phyloP scores from a whole-genome alignment of 495 filamentous ascomycete genomes.

The Tuber magnatum region DNA sequence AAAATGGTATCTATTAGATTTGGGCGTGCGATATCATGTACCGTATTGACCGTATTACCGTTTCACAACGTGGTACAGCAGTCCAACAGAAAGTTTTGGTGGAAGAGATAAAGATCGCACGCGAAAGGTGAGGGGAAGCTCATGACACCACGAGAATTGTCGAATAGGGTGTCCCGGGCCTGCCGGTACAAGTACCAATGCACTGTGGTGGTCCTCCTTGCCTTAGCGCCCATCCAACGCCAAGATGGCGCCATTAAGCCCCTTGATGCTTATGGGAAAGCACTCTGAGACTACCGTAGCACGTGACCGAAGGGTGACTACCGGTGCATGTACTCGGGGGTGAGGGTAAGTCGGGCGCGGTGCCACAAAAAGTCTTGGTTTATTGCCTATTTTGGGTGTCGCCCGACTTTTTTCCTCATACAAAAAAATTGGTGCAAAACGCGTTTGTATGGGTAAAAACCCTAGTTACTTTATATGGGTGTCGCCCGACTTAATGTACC shows the following conservation, averaged over 20 bases:
- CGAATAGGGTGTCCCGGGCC: no score
- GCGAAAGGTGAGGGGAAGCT: background rate
- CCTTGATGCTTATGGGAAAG: background rate
- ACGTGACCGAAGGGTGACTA: background rate
- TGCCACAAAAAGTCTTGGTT: no score
- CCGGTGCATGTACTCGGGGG: no score
- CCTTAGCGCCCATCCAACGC: background rate
- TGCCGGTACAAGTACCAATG: no score
- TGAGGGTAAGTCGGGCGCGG: no score
- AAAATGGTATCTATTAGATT: background rate
- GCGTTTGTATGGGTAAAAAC: no score
- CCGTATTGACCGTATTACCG: background rate
- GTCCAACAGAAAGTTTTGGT: background rate
- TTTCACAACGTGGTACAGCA: background rate
- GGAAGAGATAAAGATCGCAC: background rate
- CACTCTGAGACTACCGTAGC: background rate
- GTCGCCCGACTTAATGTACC: no score
- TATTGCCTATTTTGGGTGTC: no score
- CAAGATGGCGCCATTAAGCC: background rate
- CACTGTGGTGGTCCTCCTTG: background rate
- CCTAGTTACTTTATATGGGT: no score
- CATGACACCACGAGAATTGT: no score
- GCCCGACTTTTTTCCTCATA: no score
- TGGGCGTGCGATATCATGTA: background rate
- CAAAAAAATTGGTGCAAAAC: no score